These are phyloP conservation scores for Phialophora tarda DNA, from an alignment of 2,329 filamentous ascomycete species.

Conservation along the genomic window DNA sequence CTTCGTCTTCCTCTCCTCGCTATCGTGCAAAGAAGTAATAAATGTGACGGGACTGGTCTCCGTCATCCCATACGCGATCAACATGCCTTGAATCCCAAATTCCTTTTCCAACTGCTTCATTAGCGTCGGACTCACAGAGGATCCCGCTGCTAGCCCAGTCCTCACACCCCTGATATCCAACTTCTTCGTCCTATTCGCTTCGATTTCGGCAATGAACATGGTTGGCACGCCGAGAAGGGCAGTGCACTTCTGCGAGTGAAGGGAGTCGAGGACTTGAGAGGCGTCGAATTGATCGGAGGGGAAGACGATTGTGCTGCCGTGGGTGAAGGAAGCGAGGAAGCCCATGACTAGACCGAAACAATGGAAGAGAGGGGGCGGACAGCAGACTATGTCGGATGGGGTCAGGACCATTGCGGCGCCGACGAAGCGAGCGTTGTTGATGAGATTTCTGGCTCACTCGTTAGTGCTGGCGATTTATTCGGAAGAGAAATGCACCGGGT, in stretches of 20 bases:
- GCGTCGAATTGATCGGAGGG: slow-evolving; percentile 87
- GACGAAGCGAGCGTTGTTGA: slow-evolving; percentile 84
- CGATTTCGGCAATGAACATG: slow-evolving; percentile 34
- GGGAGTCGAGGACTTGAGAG: slow-evolving; percentile 63
- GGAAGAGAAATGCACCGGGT: not conserved
- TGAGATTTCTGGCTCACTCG: slow-evolving; percentile 26
- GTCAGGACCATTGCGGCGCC: slow-evolving; percentile 81
- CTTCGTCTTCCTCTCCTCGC: slow-evolving; percentile 70
- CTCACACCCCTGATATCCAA: slow-evolving; percentile 54
- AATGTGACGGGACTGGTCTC: slow-evolving; percentile 74
- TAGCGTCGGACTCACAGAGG: slow-evolving; percentile 69
- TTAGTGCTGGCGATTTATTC: slow-evolving; percentile 9
- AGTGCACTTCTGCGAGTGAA: slow-evolving; percentile 27
- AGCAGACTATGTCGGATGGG: slow-evolving; percentile 70
- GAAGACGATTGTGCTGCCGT: slow-evolving; percentile 80
- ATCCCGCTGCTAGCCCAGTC: slow-evolving; percentile 88
- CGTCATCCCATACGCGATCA: slow-evolving; percentile 96
- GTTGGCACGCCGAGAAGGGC: slow-evolving; percentile 49
- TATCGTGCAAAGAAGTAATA: slow-evolving; percentile 82
- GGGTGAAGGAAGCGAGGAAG: slow-evolving; percentile 91
- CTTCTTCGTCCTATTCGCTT: slow-evolving; percentile 24
- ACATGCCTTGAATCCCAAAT: slow-evolving; percentile 80
- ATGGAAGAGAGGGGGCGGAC: slow-evolving; percentile 62
- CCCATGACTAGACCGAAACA: slow-evolving; percentile 91
- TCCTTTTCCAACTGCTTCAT: slow-evolving; percentile 72